phyloP scores from a whole-genome alignment of 169 alveolate species.

The Plasmodium vinckei region DNA sequence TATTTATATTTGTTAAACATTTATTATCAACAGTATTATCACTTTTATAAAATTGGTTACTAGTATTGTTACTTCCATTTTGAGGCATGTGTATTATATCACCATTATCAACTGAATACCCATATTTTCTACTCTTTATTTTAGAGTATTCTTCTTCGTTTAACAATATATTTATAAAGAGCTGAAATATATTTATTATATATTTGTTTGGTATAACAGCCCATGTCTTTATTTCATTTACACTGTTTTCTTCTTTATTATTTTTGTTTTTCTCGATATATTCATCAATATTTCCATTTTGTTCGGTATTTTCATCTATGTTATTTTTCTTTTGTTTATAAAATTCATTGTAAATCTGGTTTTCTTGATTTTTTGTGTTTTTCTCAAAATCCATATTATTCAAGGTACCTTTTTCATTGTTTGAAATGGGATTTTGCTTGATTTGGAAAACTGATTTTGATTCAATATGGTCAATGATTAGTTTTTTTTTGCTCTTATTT shows the following conservation, averaged over 20 bases:
- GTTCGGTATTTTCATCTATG: neutral
- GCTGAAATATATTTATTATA: constrained; percentile 43
- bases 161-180: constrained; percentile 40
- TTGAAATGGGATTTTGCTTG: neutral
- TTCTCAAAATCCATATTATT: neutral
- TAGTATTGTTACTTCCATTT: constrained; percentile 6
- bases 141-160: constrained; percentile 36
- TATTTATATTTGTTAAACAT: too few species aligned
- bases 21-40: constrained; percentile 6
- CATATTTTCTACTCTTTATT: constrained; percentile 36
- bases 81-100: neutral
- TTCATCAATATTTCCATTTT: neutral
- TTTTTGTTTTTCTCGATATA: constrained; percentile 6
- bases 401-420: neutral
- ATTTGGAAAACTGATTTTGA: neutral
- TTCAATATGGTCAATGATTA: neutral
- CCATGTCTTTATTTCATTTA: constrained; percentile 52
- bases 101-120: constrained; percentile 36
- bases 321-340: neutral
- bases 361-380: neutral
- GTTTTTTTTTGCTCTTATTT: neutral
- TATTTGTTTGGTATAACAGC: constrained; percentile 53
- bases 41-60: constrained; percentile 30
- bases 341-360: neutral
- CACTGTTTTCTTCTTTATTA: constrained; percentile 9